Evolutionary conservation across 805 yeast genomes (phyloP).

Genomic region (Candida michaelii): DNA sequence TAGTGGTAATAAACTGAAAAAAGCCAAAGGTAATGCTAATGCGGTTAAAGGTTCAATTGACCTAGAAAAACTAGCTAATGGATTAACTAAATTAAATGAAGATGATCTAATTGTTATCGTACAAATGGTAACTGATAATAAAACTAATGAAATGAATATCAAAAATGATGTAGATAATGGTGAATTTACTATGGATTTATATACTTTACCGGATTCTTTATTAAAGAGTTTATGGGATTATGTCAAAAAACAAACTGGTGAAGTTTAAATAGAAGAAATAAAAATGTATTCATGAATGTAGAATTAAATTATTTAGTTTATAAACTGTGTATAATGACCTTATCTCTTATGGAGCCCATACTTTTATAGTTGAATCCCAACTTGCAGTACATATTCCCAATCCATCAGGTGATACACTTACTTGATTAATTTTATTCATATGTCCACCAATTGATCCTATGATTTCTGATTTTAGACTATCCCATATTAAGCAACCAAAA

Average conservation of each 20-base stretch:
- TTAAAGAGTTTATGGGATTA: constrained; percentile 93
- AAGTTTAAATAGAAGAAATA: constrained; percentile 16
- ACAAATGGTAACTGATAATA: constrained; percentile 96
- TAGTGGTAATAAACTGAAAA: constrained; percentile 43
- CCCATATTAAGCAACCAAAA: constrained; percentile 76
- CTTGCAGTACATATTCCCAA: constrained; percentile 74
- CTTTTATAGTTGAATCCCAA: constrained; percentile 72
- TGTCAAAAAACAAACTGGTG: constrained; percentile 66
- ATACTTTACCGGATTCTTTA: constrained; percentile 86
- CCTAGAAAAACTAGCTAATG: constrained; percentile 86
- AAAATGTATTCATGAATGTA: constrained; percentile 4
- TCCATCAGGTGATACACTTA: constrained; percentile 72
- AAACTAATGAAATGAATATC: constrained; percentile 91
- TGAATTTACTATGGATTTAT: constrained; percentile 94
- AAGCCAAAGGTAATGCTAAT: constrained; percentile 44
- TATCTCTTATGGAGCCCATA: constrained; percentile 52
- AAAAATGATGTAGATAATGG: constrained; percentile 96
- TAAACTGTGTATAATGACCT: neutral
- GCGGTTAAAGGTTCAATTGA: constrained; percentile 77
- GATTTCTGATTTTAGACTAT: constrained; percentile 60
- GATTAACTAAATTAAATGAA: constrained; percentile 82
- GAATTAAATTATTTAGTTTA: neutral
- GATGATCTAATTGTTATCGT: constrained; percentile 93
- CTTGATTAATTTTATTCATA: constrained; percentile 57
- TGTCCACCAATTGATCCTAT: constrained; percentile 65